Evolutionary conservation across 2,329 filamentous ascomycete species (phyloP).

Genomic region (Xylaria sp.): DNA sequence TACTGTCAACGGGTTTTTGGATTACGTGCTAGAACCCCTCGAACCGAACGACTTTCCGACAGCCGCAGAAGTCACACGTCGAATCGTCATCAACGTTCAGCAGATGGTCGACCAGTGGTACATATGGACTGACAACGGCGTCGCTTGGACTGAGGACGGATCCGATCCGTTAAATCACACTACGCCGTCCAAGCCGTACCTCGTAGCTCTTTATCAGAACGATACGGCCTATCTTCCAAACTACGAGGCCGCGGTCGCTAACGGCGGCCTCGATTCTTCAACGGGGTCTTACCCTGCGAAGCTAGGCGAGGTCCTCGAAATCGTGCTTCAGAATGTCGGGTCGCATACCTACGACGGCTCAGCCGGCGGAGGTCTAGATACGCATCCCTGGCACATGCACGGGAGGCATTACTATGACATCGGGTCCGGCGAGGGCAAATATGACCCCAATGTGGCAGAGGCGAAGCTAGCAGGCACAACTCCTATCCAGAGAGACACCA

Average conservation of each 20-base stretch:
- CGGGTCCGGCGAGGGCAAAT: constrained; percentile 30
- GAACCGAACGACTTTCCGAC: constrained; percentile 32
- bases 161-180: constrained; percentile 19
- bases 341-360: constrained; percentile 21
- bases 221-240: constrained; percentile 30
- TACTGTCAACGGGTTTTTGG: constrained; percentile 26
- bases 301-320: constrained; percentile 34
- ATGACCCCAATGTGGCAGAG: constrained; percentile 25
- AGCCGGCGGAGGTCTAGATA: constrained; percentile 17
- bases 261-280: constrained; percentile 27
- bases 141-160: constrained; percentile 30
- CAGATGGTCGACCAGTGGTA: constrained; percentile 20
- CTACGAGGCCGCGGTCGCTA: constrained; percentile 25
- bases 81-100: constrained; percentile 33
- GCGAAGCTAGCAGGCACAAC: constrained; percentile 26
- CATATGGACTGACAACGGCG: constrained; percentile 27
- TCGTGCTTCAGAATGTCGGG: constrained; percentile 32
- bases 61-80: constrained; percentile 28
- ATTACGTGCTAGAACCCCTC: constrained; percentile 29
- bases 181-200: constrained; percentile 28
- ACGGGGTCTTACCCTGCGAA: constrained; percentile 29
- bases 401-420: constrained; percentile 33
- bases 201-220: constrained; percentile 32
- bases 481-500: constrained; percentile 29
- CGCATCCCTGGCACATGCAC: constrained; percentile 37